phyloP scores from a whole-genome alignment of 345 rosid species.

The Euphorbia lathyris region DNA sequence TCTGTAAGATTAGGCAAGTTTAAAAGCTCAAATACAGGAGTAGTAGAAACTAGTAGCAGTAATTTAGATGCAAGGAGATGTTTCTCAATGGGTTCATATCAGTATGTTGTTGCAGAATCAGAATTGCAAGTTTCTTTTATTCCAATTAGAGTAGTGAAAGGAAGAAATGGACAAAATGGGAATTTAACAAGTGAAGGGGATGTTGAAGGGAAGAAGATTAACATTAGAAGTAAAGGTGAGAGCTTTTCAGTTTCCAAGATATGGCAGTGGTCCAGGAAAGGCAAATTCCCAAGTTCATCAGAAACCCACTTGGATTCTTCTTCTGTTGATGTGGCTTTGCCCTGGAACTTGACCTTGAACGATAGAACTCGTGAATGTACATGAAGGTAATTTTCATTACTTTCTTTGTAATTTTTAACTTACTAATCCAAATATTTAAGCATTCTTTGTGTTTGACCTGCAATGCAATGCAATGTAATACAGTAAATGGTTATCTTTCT shows the following conservation, averaged over 20 bases:
- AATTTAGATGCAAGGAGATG: constrained; percentile 55
- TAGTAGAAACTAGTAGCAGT: constrained; percentile 45
- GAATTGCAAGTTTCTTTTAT: constrained; percentile 53
- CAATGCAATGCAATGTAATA: too few relatives aligned
- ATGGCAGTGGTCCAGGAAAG: constrained; percentile 90
- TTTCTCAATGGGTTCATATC: constrained; percentile 44
- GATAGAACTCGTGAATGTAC: constrained; percentile 36
- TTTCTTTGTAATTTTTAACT: constrained; percentile 16
- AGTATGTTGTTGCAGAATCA: constrained; percentile 70
- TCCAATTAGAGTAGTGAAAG: background rate
- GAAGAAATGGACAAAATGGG: constrained; percentile 33
- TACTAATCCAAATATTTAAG: constrained; percentile 26
- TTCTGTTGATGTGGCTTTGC: constrained; percentile 27
- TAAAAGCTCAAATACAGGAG: constrained; percentile 42
- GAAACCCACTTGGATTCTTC: constrained; percentile 34
- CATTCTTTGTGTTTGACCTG: background rate
- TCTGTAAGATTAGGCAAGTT: constrained; percentile 86
- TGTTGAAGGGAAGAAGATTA: constrained; percentile 73
- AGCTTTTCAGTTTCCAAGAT: constrained; percentile 94
- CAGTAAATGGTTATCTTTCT: background rate
- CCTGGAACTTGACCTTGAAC: constrained; percentile 42
- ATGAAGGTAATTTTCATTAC: constrained; percentile 38
- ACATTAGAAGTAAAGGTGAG: constrained; percentile 72
- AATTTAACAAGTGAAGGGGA: constrained; percentile 41
- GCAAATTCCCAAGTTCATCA: constrained; percentile 41